Conservation (phyloP, 2,329 filamentous ascomycete species). For the Penicillium paneum region DNA sequence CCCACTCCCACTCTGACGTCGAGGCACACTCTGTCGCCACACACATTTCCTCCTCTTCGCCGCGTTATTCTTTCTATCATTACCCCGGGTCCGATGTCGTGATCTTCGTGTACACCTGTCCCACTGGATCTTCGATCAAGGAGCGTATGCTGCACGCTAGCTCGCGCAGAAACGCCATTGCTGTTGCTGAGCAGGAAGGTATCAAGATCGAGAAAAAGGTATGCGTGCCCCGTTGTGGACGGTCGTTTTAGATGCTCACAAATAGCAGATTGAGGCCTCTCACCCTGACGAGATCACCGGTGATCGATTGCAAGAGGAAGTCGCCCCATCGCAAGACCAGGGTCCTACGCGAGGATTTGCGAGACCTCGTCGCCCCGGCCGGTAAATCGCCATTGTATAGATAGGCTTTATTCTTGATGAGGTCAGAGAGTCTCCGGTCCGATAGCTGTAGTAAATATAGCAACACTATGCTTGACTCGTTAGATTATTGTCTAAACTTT, state of each 20-base stretch:
- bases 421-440: too few species aligned
- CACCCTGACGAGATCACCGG: constrained; percentile 57
- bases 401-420: background rate
- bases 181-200: constrained; percentile 54
- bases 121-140: constrained; percentile 59
- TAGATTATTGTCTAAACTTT: background rate
- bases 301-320: constrained; percentile 53
- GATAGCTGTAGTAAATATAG: background rate
- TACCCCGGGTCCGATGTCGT: constrained; percentile 49
- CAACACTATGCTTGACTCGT: background rate
- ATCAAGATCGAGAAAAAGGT: constrained; percentile 57
- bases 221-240: constrained; percentile 12
- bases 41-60: constrained; percentile 52
- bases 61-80: constrained; percentile 61
- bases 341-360: constrained; percentile 55
- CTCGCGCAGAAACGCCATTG: constrained; percentile 54
- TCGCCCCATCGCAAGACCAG: constrained; percentile 49
- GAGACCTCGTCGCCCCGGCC: constrained; percentile 61
- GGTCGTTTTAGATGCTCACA: constrained; percentile 20
- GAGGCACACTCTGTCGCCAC: constrained; percentile 45
- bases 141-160: constrained; percentile 65
- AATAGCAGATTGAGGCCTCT: constrained; percentile 54
- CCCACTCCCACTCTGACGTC: constrained; percentile 43
- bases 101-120: constrained; percentile 64
- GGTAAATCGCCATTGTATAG: constrained; percentile 29